Conservation (phyloP, 768 basidiomycete species). For the Zangia roseola region DNA sequence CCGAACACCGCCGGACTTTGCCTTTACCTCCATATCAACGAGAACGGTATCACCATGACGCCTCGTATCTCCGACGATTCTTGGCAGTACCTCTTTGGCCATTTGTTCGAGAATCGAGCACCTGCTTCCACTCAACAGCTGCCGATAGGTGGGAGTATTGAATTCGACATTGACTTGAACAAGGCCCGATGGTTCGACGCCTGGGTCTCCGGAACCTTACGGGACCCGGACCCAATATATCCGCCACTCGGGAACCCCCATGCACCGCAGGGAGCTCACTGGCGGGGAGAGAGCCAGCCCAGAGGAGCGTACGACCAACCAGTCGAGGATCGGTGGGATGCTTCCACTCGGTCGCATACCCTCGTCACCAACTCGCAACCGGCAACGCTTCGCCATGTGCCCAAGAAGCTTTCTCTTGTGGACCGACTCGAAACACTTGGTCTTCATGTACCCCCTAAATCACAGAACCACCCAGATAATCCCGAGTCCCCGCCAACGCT, state of each 20-base stretch:
- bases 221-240: conserved; percentile 40
- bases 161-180: conserved; percentile 81
- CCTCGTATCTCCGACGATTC: conserved; percentile 78
- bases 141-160: conserved; percentile 75
- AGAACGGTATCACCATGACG: conserved; percentile 52
- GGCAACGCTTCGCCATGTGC: conserved; percentile 48
- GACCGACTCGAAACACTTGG: conserved; percentile 56
- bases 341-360: conserved; percentile 17
- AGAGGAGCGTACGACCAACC: conserved; percentile 42
- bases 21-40: conserved; percentile 68
- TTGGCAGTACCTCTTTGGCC: conserved; percentile 72
- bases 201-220: conserved; percentile 60
- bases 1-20: conserved; percentile 76
- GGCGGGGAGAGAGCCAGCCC: conserved; percentile 53
- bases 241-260: conserved; percentile 39
- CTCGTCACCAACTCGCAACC: conserved; percentile 19
- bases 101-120: conserved; percentile 48
- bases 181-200: conserved; percentile 77
- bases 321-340: conserved; percentile 35
- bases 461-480: conserved; percentile 7
- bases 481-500: conserved; percentile 19
- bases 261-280: conserved; percentile 39
- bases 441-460: conserved; percentile 35
- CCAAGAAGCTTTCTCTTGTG: conserved; percentile 66
- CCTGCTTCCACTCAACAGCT: conserved; percentile 35